Conservation (phyloP, 805 yeast genomes). For the Brettanomyces bruxellensis region DNA sequence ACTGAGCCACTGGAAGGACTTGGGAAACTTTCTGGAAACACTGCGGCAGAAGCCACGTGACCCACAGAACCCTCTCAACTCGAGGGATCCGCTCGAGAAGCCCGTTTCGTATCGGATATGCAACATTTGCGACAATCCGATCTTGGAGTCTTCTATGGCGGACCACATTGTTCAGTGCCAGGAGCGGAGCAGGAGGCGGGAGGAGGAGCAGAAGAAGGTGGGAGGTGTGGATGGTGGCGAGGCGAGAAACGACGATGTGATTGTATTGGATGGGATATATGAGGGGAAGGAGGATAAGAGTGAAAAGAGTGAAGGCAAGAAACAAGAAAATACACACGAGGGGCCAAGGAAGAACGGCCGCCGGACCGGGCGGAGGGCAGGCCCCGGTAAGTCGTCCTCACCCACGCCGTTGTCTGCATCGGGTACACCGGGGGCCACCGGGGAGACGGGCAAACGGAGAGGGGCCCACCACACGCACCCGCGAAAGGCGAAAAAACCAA, state of each 20-base stretch:
- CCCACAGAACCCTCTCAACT: conserved; percentile 4
- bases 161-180: conserved; percentile 33
- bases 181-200: conserved; percentile 22
- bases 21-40: conserved; percentile 26
- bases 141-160: conserved; percentile 27
- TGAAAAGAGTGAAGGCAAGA: too few relatives aligned
- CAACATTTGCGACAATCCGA: conserved; percentile 37
- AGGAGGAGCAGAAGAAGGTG: conserved; percentile 3
- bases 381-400: background rate
- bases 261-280: background rate
- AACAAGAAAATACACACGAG: background rate
- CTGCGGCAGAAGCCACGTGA: conserved; percentile 13
- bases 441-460: background rate
- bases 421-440: background rate
- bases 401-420: background rate
- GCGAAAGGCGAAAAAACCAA: conserved; percentile 16
- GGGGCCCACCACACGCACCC: conserved; percentile 5
- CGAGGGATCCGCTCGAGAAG: conserved; percentile 27
- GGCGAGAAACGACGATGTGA: background rate
- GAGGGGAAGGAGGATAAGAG: too few relatives aligned
- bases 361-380: background rate
- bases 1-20: conserved; percentile 27
- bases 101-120: conserved; percentile 37
- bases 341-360: background rate
- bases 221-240: background rate